These are phyloP conservation scores for Trifolium fragiferum DNA, from an alignment of 306 rosid genomes.

Conservation along the genomic window DNA sequence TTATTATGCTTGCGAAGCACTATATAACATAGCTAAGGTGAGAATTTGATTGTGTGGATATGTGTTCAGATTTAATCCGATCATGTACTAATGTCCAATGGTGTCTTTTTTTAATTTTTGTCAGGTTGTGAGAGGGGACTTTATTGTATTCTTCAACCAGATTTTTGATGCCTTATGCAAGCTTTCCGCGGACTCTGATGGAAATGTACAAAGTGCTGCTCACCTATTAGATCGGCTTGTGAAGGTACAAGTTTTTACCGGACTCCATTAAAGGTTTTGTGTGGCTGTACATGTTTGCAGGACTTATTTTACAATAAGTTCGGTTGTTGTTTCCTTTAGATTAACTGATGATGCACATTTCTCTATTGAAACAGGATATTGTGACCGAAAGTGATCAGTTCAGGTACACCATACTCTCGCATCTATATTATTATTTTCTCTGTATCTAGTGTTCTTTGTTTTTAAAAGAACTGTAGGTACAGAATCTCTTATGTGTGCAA, in stretches of 20 bases:
- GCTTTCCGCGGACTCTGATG: slow-evolving; percentile 97
- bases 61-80: slow-evolving; percentile 25
- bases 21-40: slow-evolving; percentile 98
- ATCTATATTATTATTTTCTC: slow-evolving; percentile 35
- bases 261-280: slow-evolving; percentile 24
- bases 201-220: slow-evolving; percentile 98
- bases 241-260: slow-evolving; percentile 61
- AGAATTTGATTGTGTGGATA: slow-evolving; percentile 44
- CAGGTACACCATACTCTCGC: slow-evolving; percentile 66
- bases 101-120: slow-evolving; percentile 30
- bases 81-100: slow-evolving; percentile 45
- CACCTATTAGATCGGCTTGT: slow-evolving; percentile 97
- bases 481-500: slow-evolving; percentile 31
- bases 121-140: slow-evolving; percentile 99
- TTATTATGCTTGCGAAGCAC: slow-evolving; percentile 97
- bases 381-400: slow-evolving; percentile 99
- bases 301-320: slow-evolving; percentile 37
- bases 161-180: slow-evolving; percentile 98
- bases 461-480: slow-evolving; percentile 35
- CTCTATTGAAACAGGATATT: slow-evolving; percentile 82
- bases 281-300: slow-evolving; percentile 6
- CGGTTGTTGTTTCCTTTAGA: slow-evolving; percentile 30
- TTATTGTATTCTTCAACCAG: slow-evolving; percentile 91
- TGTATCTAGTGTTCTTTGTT: slow-evolving; percentile 39
- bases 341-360: slow-evolving; percentile 43